These are phyloP conservation scores for Purpureocillium takamizusanense DNA, from an alignment of 2,329 filamentous ascomycete genomes.

Conservation along the genomic window DNA sequence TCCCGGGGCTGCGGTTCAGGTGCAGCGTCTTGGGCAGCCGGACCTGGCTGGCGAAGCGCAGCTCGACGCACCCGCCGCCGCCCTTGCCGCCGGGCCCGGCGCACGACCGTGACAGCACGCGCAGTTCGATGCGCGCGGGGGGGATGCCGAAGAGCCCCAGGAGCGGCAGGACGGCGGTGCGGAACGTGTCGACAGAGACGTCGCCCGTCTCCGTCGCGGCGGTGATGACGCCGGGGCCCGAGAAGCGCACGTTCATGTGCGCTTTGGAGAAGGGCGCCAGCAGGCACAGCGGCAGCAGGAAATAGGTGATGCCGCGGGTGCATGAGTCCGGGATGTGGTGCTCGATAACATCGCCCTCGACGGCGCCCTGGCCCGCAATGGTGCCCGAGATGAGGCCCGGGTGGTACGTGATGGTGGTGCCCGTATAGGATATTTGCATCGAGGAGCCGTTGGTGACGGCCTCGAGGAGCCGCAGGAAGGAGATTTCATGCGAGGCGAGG, in stretches of 20 bases:
- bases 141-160: slow-evolving; percentile 85
- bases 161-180: slow-evolving; percentile 83
- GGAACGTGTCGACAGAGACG: slow-evolving; percentile 84
- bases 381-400: slow-evolving; percentile 88
- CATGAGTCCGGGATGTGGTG: slow-evolving; percentile 73
- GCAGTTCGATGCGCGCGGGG: slow-evolving; percentile 70
- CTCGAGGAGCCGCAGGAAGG: slow-evolving; percentile 89
- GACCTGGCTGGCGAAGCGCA: slow-evolving; percentile 89
- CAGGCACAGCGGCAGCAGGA: slow-evolving; percentile 79
- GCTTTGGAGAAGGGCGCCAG: slow-evolving; percentile 90
- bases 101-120: slow-evolving; percentile 73
- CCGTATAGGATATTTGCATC: slow-evolving; percentile 93
- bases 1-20: slow-evolving; percentile 68
- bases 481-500: slow-evolving; percentile 86
- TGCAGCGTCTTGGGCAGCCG: slow-evolving; percentile 91
- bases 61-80: slow-evolving; percentile 85
- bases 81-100: slow-evolving; percentile 65
- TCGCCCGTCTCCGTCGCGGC: slow-evolving; percentile 76
- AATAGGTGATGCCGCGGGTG: slow-evolving; percentile 80
- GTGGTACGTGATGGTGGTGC: slow-evolving; percentile 84
- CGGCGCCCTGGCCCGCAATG: slow-evolving; percentile 64
- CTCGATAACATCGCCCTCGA: slow-evolving; percentile 63
- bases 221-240: slow-evolving; percentile 87
- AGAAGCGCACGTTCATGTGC: slow-evolving; percentile 82
- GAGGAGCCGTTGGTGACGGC: slow-evolving; percentile 89